These are phyloP conservation scores for Trichosporon inkin DNA, from an alignment of 1,284 basidiomycete species.

Conservation along the genomic window DNA sequence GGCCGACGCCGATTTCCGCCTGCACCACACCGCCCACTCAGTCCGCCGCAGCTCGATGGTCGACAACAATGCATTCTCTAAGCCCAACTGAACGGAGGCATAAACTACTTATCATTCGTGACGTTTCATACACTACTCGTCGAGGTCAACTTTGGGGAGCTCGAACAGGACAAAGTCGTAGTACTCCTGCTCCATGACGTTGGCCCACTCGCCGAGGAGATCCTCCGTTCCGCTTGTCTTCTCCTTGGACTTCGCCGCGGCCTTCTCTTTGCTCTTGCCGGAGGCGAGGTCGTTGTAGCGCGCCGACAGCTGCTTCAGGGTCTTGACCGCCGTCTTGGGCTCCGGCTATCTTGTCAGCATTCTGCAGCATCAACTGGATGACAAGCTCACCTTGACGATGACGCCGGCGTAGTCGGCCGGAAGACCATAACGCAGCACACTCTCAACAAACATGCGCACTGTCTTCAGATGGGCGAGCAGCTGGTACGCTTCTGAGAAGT, in stretches of 20 bases:
- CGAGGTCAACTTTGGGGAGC: constrained; percentile 46
- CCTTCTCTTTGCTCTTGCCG: constrained; percentile 39
- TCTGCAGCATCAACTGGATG: no score
- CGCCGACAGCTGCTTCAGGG: constrained; percentile 65
- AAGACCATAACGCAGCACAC: constrained; percentile 89
- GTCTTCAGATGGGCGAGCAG: constrained; percentile 91
- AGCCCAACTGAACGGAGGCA: not conserved
- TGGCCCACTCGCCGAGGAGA: constrained; percentile 81
- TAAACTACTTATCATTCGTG: not conserved
- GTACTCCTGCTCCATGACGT: constrained; percentile 86
- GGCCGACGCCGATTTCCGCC: not conserved
- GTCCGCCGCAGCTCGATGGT: not conserved
- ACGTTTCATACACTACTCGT: not conserved
- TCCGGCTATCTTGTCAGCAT: constrained; percentile 64
- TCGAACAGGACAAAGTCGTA: constrained; percentile 87
- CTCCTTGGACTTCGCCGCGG: constrained; percentile 23
- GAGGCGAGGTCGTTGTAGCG: constrained; percentile 71
- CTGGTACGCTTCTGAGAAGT: constrained; percentile 96
- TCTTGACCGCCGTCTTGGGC: constrained; percentile 74
- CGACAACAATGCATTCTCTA: constrained; percentile 10
- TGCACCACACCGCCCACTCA: not conserved
- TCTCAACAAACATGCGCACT: constrained; percentile 86
- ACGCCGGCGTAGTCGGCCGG: constrained; percentile 87
- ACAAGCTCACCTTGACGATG: constrained; percentile 65
- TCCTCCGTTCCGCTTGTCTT: constrained; percentile 45